phyloP scores from a whole-genome alignment of 495 filamentous ascomycete species.

The Podospora comata region DNA sequence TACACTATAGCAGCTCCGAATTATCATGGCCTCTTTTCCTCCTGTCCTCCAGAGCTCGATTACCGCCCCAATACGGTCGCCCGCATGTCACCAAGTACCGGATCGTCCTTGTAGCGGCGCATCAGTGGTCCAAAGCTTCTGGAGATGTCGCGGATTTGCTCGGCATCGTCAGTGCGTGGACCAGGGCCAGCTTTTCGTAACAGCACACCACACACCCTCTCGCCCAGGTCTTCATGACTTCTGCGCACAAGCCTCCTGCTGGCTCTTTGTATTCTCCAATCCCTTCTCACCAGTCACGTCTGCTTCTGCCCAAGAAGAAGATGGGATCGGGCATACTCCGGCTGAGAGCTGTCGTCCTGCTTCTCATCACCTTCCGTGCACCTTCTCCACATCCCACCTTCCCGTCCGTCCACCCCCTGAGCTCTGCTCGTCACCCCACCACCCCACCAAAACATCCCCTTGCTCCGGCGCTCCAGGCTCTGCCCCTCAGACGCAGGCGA shows the following conservation, averaged over 20 bases:
- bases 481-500: constrained; percentile 19
- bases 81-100: constrained; percentile 22
- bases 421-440: constrained; percentile 14
- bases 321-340: constrained; percentile 19
- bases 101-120: constrained; percentile 16
- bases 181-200: constrained; percentile 6
- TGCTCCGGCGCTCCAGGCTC: constrained; percentile 9
- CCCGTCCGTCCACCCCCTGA: constrained; percentile 9
- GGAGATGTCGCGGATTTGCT: constrained; percentile 15
- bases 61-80: constrained; percentile 12
- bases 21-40: constrained; percentile 15
- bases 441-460: constrained; percentile 17
- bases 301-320: neutral
- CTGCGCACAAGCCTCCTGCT: neutral
- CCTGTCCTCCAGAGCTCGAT: constrained; percentile 6
- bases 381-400: constrained; percentile 12
- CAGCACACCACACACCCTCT: neutral
- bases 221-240: too few species aligned
- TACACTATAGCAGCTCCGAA: constrained; percentile 22
- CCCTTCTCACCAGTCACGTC: constrained; percentile 6
- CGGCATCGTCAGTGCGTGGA: constrained; percentile 30
- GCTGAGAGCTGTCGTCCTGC: neutral
- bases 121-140: constrained; percentile 2
- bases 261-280: constrained; percentile 13
- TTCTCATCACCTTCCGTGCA: constrained; percentile 12